phyloP scores from a whole-genome alignment of 2,329 filamentous ascomycete genomes.

The Xylaria sp. region DNA sequence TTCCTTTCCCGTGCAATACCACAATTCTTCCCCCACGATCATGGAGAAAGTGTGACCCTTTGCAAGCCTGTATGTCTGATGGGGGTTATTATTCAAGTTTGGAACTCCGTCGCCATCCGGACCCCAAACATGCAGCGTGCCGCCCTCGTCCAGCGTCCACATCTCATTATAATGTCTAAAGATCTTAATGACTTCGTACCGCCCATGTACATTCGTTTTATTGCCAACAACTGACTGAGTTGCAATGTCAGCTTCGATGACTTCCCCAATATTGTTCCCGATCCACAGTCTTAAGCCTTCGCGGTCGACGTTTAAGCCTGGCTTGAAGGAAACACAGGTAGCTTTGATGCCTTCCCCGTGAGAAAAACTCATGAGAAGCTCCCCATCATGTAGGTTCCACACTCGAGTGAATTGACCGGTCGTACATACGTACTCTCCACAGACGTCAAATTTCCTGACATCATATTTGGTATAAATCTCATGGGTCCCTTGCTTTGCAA shows the following conservation, averaged over 20 bases:
- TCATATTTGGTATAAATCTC: conserved; percentile 90
- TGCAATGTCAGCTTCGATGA: conserved; percentile 86
- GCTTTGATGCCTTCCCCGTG: conserved; percentile 88
- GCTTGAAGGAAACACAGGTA: conserved; percentile 86
- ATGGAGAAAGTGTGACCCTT: conserved; percentile 89
- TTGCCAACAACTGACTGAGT: conserved; percentile 76
- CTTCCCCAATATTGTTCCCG: conserved; percentile 86
- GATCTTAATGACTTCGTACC: conserved; percentile 84
- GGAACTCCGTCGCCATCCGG: conserved; percentile 77
- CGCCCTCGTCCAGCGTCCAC: conserved; percentile 93
- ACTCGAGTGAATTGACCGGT: conserved; percentile 87
- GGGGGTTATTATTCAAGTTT: conserved; percentile 76
- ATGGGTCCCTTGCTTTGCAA: conserved; percentile 74
- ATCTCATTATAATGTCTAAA: conserved; percentile 87
- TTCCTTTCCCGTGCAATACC: conserved; percentile 88
- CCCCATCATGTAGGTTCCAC: conserved; percentile 86
- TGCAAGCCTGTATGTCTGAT: conserved; percentile 78
- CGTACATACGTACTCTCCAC: conserved; percentile 86
- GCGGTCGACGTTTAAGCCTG: conserved; percentile 77
- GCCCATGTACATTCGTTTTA: conserved; percentile 77
- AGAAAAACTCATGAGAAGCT: conserved; percentile 80
- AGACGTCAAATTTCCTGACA: conserved; percentile 85
- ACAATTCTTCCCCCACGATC: conserved; percentile 83
- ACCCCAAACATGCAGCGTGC: conserved; percentile 87
- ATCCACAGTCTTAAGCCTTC: conserved; percentile 89